These are phyloP conservation scores for Neurospora crassa DNA, from an alignment of 2,329 filamentous ascomycete species.

Conservation along the genomic window DNA sequence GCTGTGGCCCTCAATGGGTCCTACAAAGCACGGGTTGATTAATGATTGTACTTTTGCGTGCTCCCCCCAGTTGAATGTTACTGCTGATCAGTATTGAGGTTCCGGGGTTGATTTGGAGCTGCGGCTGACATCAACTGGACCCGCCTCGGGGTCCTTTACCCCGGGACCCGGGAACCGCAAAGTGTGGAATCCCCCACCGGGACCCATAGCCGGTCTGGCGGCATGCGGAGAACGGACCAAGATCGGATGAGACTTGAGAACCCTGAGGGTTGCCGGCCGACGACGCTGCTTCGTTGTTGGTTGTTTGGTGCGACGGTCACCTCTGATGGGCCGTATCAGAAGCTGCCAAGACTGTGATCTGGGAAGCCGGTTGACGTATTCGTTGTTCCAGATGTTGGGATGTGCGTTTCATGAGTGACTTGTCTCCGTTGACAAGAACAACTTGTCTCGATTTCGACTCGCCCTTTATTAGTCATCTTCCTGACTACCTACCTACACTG, in stretches of 20 bases:
- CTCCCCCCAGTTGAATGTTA: not conserved
- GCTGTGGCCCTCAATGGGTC: not conserved
- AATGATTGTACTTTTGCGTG: not conserved
- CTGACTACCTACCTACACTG: not conserved
- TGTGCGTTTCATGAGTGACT: not conserved
- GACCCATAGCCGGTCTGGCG: not conserved
- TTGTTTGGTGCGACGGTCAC: not conserved
- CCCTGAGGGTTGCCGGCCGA: not conserved
- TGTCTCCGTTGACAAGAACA: not conserved
- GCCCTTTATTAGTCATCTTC: not conserved
- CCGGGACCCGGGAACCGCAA: not conserved
- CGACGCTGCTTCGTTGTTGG: not conserved
- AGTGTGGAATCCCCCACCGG: not conserved
- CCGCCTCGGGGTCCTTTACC: not conserved
- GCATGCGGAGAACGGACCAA: not conserved
- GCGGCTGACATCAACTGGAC: not conserved
- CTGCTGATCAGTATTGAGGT: not conserved
- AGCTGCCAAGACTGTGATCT: not conserved
- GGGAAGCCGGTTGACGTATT: not conserved
- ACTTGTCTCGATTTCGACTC: not conserved
- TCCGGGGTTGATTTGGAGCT: not conserved
- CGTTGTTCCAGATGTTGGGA: not conserved
- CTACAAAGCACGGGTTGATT: not conserved
- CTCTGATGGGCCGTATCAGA: not conserved
- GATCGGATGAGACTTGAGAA: not conserved